Percentiles rank a stretch among this genome's conserved stretches.
Evolutionary conservation across 345 rosid species (phyloP).

Genomic region (Firmiana major): DNA sequence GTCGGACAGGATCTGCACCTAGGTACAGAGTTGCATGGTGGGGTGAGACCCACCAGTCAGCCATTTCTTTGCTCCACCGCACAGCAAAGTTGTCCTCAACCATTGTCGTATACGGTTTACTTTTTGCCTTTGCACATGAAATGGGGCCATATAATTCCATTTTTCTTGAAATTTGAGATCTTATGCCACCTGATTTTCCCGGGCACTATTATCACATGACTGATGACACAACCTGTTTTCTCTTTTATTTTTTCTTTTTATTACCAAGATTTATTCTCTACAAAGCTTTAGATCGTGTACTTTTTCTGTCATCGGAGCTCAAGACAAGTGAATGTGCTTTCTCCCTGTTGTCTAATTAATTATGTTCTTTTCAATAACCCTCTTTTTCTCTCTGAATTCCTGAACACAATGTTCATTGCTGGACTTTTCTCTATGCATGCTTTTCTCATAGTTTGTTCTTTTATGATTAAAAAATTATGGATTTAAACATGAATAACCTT

Average conservation of each 20-base stretch:
- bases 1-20: constrained; percentile 34
- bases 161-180: constrained; percentile 21
- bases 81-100: constrained; percentile 25
- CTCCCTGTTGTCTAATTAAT: too few species aligned
- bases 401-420: background rate
- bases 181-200: constrained; percentile 6
- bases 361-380: too few species aligned
- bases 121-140: constrained; percentile 35
- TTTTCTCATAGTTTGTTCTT: too few species aligned
- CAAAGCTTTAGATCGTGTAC: too few species aligned
- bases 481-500: too few species aligned
- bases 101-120: constrained; percentile 26
- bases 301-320: too few species aligned
- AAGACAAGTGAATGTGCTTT: too few species aligned
- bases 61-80: constrained; percentile 17
- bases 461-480: too few species aligned
- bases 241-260: too few species aligned
- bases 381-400: background rate
- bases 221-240: background rate
- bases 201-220: constrained; percentile 16
- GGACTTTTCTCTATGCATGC: constrained; percentile 19
- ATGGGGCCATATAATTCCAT: constrained; percentile 29
- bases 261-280: too few species aligned
- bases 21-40: constrained; percentile 21
- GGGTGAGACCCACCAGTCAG: constrained; percentile 35